A percentile compares a stretch with the other conserved stretches of the same genome.
phyloP scores from a whole-genome alignment of 1,284 basidiomycete genomes.

The Coniferiporia sulphurascens region DNA sequence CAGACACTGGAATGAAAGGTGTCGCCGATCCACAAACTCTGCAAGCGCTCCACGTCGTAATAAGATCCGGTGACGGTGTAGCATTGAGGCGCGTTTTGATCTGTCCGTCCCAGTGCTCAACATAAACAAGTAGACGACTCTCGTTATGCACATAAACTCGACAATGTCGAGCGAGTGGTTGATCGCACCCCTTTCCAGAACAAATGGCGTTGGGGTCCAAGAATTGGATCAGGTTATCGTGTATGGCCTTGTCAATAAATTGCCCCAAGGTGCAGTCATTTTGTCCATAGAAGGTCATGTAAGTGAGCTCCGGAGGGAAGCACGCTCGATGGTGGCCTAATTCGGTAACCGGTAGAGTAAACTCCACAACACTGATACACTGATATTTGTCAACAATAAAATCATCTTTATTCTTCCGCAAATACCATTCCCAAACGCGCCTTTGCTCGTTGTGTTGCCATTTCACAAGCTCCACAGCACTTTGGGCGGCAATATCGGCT shows the following conservation, averaged over 20 bases:
- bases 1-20: slow-evolving; percentile 85
- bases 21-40: slow-evolving; percentile 77
- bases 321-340: slow-evolving; percentile 62
- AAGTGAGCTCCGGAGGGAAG: slow-evolving; percentile 62
- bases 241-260: slow-evolving; percentile 79
- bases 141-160: slow-evolving; percentile 88
- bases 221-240: slow-evolving; percentile 65
- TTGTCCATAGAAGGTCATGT: slow-evolving; percentile 88
- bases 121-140: slow-evolving; percentile 77
- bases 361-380: slow-evolving; percentile 74
- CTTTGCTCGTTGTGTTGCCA: slow-evolving; percentile 82
- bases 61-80: slow-evolving; percentile 59
- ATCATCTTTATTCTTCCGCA: slow-evolving; percentile 76
- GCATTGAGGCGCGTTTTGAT: slow-evolving; percentile 53
- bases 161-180: slow-evolving; percentile 81
- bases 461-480: slow-evolving; percentile 64
- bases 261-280: slow-evolving; percentile 91
- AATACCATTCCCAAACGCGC: slow-evolving; percentile 89
- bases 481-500: slow-evolving; percentile 65
- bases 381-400: slow-evolving; percentile 94
- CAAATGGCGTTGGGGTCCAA: slow-evolving; percentile 74
- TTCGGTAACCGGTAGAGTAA: slow-evolving; percentile 67
- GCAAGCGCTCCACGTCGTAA: slow-evolving; percentile 93
- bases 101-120: slow-evolving; percentile 82
- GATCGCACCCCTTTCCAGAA: slow-evolving; percentile 77